Conservation (phyloP, 345 rosid species). For the Tarenaya hassleriana region DNA sequence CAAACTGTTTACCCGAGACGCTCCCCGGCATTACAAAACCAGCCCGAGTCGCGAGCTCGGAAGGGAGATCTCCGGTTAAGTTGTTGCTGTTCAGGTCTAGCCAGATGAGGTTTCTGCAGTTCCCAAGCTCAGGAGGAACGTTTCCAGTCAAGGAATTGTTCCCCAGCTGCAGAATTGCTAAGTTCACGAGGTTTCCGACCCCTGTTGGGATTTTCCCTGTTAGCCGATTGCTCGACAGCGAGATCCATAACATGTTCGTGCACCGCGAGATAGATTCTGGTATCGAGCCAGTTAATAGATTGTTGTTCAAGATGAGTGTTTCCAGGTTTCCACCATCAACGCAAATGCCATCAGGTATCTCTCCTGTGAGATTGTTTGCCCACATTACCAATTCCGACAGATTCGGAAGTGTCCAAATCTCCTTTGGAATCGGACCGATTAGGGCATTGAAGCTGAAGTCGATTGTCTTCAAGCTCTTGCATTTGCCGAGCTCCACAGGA, state of each 20-base stretch:
- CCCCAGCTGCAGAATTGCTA: slow-evolving; percentile 82
- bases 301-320: slow-evolving; percentile 84
- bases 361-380: slow-evolving; percentile 90
- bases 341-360: slow-evolving; percentile 71
- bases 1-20: slow-evolving; percentile 91
- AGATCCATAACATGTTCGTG: slow-evolving; percentile 84
- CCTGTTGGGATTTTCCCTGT: slow-evolving; percentile 67
- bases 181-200: slow-evolving; percentile 51
- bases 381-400: slow-evolving; percentile 79
- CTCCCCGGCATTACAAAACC: slow-evolving; percentile 66
- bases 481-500: slow-evolving; percentile 61
- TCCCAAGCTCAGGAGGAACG: slow-evolving; percentile 69
- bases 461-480: slow-evolving; percentile 60
- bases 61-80: slow-evolving; percentile 55
- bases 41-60: slow-evolving; percentile 61
- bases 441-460: slow-evolving; percentile 90
- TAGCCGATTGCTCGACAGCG: slow-evolving; percentile 71
- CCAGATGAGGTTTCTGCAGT: slow-evolving; percentile 82
- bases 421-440: slow-evolving; percentile 52
- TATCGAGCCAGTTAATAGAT: slow-evolving; percentile 57
- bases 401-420: slow-evolving; percentile 66
- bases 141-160: slow-evolving; percentile 74
- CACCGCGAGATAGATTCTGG: slow-evolving; percentile 69
- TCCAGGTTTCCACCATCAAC: slow-evolving; percentile 65
- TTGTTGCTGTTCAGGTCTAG: slow-evolving; percentile 87